Conservation (phyloP, 805 yeast genomes). For the Yamadazyma kitorensis region DNA sequence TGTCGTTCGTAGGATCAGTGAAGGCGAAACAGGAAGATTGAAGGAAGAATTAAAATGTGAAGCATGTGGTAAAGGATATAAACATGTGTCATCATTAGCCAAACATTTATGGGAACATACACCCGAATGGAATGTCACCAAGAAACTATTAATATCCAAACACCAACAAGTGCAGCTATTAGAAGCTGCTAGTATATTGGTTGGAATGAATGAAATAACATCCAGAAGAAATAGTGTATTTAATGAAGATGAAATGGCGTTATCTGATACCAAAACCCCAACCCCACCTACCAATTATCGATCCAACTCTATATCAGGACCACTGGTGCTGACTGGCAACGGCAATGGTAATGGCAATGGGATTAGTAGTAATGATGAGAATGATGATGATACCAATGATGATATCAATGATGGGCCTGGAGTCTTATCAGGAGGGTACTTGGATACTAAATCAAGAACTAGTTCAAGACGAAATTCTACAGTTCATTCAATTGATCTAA, state of each 20-base stretch:
- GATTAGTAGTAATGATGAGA: too few relatives aligned
- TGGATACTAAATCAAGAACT: slow-evolving; percentile 18
- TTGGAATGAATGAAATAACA: slow-evolving; percentile 48
- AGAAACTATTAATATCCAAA: slow-evolving; percentile 74
- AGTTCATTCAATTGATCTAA: not conserved
- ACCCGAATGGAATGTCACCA: slow-evolving; percentile 89
- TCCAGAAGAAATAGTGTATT: slow-evolving; percentile 13
- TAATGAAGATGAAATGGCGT: slow-evolving; percentile 10
- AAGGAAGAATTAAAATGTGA: slow-evolving; percentile 86
- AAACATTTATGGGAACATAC: slow-evolving; percentile 94
- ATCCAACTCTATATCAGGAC: slow-evolving; percentile 4
- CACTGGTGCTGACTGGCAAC: too few relatives aligned
- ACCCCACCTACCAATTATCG: not conserved
- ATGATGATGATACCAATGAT: too few relatives aligned
- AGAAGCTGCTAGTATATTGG: slow-evolving; percentile 75
- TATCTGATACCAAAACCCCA: slow-evolving; percentile 10
- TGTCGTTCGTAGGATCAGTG: slow-evolving; percentile 79
- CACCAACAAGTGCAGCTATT: slow-evolving; percentile 84
- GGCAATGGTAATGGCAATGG: too few relatives aligned
- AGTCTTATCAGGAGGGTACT: slow-evolving; percentile 27
- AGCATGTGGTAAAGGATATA: slow-evolving; percentile 89
- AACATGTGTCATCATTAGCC: slow-evolving; percentile 83
- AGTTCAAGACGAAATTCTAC: slow-evolving; percentile 1
- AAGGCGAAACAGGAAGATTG: slow-evolving; percentile 81
- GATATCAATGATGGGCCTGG: too few relatives aligned